Base-by-base conservation (phyloP, 768 basidiomycete genomes). In the Pulveroboletus sp. region DNA sequence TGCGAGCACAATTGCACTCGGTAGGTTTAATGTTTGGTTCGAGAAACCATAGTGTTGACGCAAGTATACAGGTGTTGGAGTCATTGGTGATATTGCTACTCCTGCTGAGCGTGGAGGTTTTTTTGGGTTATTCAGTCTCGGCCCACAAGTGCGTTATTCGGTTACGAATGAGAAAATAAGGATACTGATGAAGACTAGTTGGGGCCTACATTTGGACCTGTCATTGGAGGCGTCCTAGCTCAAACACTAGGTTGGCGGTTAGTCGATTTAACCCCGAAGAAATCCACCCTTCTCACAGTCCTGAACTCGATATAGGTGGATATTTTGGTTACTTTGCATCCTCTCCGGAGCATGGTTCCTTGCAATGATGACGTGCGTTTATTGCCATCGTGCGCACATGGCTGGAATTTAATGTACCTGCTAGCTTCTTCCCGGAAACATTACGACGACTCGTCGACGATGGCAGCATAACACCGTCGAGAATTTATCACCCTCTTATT, bases 1-100 rank as follows among this genome's bases (percentile, higher is more conserved):
- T 3, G 86, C 89, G 0, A 87, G 87, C 49, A 88, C 86, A 0
- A 75, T 89, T 52, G 87, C 87, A 0, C 71, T 91, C 19, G 86
- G 87, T 79, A 62, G 36, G 63, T 59, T 29, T 17, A 12, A 16
- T 24, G 10, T 30, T 22, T 17, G 6, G 32, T 7, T 30, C 24
- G 14, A 7, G 14, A 5, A 50, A 37, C 32, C 39, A 4, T 34
- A n/a, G 17, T 19, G 31, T 44, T 51, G 13, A 61, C 11, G 19
- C 13, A 24, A 32, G 23, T n/a, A n/a, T n/a, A 32, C 55, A 81
- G 84, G 84, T 45, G 81, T 85, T 29, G 91, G 91, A 6, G 81
- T 88, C 6, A 78, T 94, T 47, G 81, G 81, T 2, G 91, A 94
- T 61, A 85, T 94, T 23, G 78, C 87, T 6, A 77, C 77, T 2